phyloP scores from a whole-genome alignment of 129 eudicot species.

The Calendula officinalis region DNA sequence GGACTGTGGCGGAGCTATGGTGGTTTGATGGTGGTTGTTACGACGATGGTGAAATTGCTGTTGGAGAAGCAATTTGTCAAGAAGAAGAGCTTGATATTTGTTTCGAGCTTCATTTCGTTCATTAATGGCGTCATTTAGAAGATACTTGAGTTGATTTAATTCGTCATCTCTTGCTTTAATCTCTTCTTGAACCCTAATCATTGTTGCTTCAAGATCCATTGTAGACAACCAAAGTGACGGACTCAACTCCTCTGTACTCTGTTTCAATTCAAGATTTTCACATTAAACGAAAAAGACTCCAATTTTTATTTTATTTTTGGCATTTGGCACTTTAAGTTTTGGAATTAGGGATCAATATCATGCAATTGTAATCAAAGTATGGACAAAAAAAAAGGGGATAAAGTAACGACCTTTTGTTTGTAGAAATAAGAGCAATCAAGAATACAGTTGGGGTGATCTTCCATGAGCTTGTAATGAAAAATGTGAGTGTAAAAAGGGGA shows the following conservation, averaged over 20 bases:
- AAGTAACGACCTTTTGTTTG: constrained; percentile 53
- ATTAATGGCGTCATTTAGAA: constrained; percentile 45
- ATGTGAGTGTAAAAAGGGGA: constrained; percentile 25
- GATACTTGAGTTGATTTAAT: constrained; percentile 38
- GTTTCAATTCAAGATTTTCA: constrained; percentile 24
- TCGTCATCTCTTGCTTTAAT: constrained; percentile 53
- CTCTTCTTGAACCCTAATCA: constrained; percentile 55
- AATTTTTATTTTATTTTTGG: not conserved
- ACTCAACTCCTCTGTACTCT: constrained; percentile 60
- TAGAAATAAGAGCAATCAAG: constrained; percentile 47
- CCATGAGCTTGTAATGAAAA: constrained; percentile 38
- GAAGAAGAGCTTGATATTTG: constrained; percentile 35
- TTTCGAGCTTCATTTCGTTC: constrained; percentile 68
- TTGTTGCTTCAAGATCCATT: constrained; percentile 71
- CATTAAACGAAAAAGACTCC: not conserved
- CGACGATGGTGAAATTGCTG: constrained; percentile 29
- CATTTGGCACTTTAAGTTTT: not conserved
- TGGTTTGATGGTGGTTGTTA: constrained; percentile 12
- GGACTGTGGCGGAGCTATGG: constrained; percentile 37
- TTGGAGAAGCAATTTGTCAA: constrained; percentile 52
- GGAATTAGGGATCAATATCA: constrained; percentile 3
- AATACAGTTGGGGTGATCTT: constrained; percentile 38
- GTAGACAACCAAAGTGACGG: constrained; percentile 50
- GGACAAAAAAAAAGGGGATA: not conserved
- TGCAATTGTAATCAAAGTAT: not conserved